Evolutionary conservation across 192 early-diverging fungal genomes (phyloP).

Genomic region (Cladochytrium replicatum): DNA sequence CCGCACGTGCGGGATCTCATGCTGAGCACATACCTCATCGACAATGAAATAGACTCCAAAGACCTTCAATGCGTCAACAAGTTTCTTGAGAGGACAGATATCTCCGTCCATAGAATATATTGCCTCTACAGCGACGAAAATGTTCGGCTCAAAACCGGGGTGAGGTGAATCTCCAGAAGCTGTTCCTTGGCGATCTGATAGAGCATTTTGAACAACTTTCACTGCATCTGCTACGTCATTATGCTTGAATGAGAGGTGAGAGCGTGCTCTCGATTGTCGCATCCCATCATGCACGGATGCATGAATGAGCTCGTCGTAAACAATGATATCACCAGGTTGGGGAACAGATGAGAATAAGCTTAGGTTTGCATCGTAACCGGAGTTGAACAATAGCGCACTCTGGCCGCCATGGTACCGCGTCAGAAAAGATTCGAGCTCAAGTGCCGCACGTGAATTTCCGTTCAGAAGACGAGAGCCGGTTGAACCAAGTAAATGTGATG

Average conservation of each 20-base stretch:
- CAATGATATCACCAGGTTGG: constrained; percentile 50
- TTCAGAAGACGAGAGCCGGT: constrained; percentile 68
- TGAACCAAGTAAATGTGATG: constrained; percentile 36
- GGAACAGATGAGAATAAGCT: constrained; percentile 57
- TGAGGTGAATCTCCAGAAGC: neutral
- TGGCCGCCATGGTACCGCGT: constrained; percentile 46
- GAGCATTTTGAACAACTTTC: constrained; percentile 16
- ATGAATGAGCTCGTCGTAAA: constrained; percentile 68
- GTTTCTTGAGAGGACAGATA: constrained; percentile 53
- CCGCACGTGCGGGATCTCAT: neutral
- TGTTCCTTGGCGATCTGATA: neutral
- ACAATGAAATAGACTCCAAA: constrained; percentile 58
- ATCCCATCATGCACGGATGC: constrained; percentile 80
- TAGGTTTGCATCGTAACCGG: constrained; percentile 79
- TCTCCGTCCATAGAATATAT: constrained; percentile 84
- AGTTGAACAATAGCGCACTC: constrained; percentile 65
- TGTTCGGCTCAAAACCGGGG: constrained; percentile 32
- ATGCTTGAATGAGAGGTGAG: constrained; percentile 46
- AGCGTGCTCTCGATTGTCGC: constrained; percentile 38
- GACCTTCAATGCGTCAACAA: constrained; percentile 38
- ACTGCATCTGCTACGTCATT: constrained; percentile 46
- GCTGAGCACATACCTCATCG: constrained; percentile 51
- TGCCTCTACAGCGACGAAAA: constrained; percentile 66
- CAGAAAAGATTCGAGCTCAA: constrained; percentile 52
- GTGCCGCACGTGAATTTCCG: constrained; percentile 55